Evolutionary conservation across 805 yeast species (phyloP), one percentile per base, ranked within the genome.

Genomic region (Groenewaldozyma tartarivorans): DNA sequence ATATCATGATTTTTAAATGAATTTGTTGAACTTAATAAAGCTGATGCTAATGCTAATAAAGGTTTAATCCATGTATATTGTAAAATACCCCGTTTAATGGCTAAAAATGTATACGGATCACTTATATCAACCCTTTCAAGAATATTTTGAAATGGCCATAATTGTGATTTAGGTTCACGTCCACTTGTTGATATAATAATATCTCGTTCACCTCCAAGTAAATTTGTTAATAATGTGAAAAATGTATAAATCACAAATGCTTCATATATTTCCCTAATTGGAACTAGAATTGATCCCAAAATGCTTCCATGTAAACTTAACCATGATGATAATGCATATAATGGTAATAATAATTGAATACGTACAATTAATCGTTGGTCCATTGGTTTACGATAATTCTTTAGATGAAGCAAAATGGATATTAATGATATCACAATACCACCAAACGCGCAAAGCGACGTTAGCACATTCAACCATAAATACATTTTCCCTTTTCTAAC

Each of bases 21-120:
- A 0, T 77, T 75, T 13, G 67, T 43, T 0, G 70, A 45, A 45
- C 76, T 73, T 22, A 75, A 60, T 31, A 72, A 40, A 19, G 73
- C 56, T 20, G 71, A 66, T n/a, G 71, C 62, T 9, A 78, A 44
- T 45, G 87, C 80, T n/a, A 88, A 67, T 11, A 85, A 45, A 0
- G 96, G 96, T 53, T 94, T 88, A 45, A 88, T 59, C 96, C 96
- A 92, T 5, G 90, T 95, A 55, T 90, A 92, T 59, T 92, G 99
- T 38, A 92, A 63, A 4, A 92, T 79, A 1, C 94, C 90, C 45
- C 95, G 64, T 54, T 92, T 92, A 38, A 92, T 76, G 16, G 63
- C 63, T 44, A 90, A 62, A 55, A 87, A 84, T 3, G 85, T 77
- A 21, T 68, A 67, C 0, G 98, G 96, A 54, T 92, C 95, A 1